Conservation (phyloP, 78 protist genomes). For the Dictyostelium intermedium region DNA sequence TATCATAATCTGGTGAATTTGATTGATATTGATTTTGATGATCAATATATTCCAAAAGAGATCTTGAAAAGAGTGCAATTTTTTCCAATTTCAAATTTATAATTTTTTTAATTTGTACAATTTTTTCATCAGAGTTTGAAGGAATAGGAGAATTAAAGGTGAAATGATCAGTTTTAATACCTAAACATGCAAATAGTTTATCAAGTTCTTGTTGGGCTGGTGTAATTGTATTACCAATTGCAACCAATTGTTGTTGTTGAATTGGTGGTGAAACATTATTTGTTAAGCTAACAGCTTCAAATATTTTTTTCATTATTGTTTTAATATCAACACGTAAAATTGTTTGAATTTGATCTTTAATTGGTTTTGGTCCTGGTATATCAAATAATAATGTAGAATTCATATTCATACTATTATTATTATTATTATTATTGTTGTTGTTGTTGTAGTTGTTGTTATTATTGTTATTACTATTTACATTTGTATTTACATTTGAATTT, state of each 20-base stretch:
- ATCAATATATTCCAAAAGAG: slow-evolving; percentile 15
- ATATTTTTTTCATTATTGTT: neutral
- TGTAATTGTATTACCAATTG: slow-evolving; percentile 4
- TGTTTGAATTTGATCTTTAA: neutral
- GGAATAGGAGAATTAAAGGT: slow-evolving; percentile 27
- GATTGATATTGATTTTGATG: neutral
- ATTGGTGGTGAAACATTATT: neutral
- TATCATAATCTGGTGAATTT: slow-evolving; percentile 5
- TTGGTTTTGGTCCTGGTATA: neutral
- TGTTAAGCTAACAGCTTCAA: neutral
- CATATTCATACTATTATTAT: neutral
- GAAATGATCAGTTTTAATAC: neutral
- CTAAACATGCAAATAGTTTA: neutral
- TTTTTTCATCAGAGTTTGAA: slow-evolving; percentile 12
- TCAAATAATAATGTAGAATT: neutral
- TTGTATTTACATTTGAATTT: neutral
- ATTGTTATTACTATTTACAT: neutral
- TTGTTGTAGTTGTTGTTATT: neutral
- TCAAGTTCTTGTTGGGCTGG: slow-evolving; percentile 15
- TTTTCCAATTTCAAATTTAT: slow-evolving; percentile 24
- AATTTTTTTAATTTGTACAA: slow-evolving; percentile 14
- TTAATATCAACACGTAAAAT: neutral
- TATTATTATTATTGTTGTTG: neutral
- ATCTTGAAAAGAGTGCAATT: neutral
- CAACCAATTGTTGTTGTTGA: neutral